Evolutionary conservation across 805 yeast genomes (phyloP).

Genomic region (Wickerhamiella azymoides): DNA sequence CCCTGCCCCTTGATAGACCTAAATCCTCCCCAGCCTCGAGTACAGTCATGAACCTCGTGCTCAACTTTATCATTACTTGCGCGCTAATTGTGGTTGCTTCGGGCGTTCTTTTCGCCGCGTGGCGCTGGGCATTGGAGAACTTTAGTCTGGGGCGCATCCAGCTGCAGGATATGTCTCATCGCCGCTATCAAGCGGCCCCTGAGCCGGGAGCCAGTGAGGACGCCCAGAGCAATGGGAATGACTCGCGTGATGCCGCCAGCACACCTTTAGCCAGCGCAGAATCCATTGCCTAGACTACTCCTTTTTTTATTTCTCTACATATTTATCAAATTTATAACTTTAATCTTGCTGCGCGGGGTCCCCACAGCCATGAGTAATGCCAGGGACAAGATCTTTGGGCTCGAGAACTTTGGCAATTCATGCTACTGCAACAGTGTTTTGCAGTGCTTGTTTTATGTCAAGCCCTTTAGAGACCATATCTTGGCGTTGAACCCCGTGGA

Average conservation of each 20-base stretch:
- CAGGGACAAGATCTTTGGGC: conserved; percentile 28
- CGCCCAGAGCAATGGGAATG: not conserved
- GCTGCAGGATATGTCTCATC: conserved; percentile 13
- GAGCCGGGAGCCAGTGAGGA: not conserved
- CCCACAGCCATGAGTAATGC: not conserved
- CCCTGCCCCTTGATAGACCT: too few relatives aligned
- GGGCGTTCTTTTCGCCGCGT: conserved; percentile 12
- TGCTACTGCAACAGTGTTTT: conserved; percentile 90
- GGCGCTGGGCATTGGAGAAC: conserved; percentile 18
- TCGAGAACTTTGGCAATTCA: conserved; percentile 43
- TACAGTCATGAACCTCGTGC: conserved; percentile 3
- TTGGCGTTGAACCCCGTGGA: conserved; percentile 20
- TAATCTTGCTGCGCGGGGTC: not conserved
- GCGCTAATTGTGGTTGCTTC: conserved; percentile 10
- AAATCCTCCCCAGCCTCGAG: too few relatives aligned
- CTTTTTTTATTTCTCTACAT: not conserved
- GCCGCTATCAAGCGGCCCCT: conserved; percentile 2
- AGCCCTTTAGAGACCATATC: conserved; percentile 47
- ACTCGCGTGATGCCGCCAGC: not conserved
- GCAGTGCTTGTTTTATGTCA: conserved; percentile 71
- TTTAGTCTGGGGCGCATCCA: conserved; percentile 18
- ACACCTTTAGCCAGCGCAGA: not conserved
- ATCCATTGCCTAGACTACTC: not conserved
- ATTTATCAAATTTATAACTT: not conserved
- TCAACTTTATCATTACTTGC: conserved; percentile 10